A percentile compares a stretch with the other conserved stretches of the same genome.
Evolutionary conservation across 805 yeast species (phyloP).

Genomic region (Zygotorulaspora chibaensis): DNA sequence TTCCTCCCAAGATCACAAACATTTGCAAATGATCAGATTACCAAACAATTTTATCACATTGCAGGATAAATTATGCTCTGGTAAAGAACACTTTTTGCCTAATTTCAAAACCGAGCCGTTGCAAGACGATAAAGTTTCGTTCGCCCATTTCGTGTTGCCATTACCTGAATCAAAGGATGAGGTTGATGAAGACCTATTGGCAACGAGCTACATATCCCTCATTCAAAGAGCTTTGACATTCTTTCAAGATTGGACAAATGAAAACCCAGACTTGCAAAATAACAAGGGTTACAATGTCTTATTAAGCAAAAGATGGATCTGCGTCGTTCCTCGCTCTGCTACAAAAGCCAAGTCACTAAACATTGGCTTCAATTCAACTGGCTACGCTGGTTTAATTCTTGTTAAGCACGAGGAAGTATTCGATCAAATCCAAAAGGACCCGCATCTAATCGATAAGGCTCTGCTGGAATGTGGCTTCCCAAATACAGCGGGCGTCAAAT

Average conservation of each 20-base stretch:
- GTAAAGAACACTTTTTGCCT: constrained; percentile 51
- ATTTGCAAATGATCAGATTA: constrained; percentile 75
- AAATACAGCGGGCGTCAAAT: constrained; percentile 49
- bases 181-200: constrained; percentile 53
- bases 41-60: constrained; percentile 57
- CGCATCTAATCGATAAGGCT: constrained; percentile 43
- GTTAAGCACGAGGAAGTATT: constrained; percentile 63
- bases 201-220: constrained; percentile 65
- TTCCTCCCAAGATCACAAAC: constrained; percentile 93
- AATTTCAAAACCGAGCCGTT: constrained; percentile 53
- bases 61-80: constrained; percentile 47
- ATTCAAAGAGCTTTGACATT: constrained; percentile 68
- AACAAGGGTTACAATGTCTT: constrained; percentile 72
- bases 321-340: constrained; percentile 74
- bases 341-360: constrained; percentile 48
- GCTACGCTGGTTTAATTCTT: constrained; percentile 70
- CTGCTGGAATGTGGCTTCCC: constrained; percentile 65
- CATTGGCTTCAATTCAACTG: constrained; percentile 71
- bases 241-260: constrained; percentile 46
- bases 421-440: constrained; percentile 45
- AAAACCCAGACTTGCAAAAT: constrained; percentile 23
- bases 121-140: constrained; percentile 56
- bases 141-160: constrained; percentile 79
- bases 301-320: constrained; percentile 77
- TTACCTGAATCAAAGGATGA: constrained; percentile 44